Conservation (phyloP, 306 rosid species). For the Fagus sylvatica region DNA sequence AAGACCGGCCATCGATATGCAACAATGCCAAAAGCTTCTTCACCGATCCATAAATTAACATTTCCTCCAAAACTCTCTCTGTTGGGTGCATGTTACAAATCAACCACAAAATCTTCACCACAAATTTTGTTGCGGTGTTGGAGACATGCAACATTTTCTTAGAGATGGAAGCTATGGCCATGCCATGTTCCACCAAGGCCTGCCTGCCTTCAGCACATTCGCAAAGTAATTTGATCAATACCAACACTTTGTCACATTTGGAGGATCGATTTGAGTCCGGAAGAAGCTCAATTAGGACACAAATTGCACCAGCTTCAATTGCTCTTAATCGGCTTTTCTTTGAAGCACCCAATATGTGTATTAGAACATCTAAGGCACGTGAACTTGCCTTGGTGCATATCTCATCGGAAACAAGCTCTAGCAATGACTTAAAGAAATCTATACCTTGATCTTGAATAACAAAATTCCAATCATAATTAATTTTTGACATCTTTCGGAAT, state of each 20-base stretch:
- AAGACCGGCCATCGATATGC: conserved; percentile 41
- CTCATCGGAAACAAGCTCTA: conserved; percentile 56
- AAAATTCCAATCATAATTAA: conserved; percentile 37
- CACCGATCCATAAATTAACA: conserved; percentile 52
- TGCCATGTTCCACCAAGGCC: conserved; percentile 51
- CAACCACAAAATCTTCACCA: conserved; percentile 45
- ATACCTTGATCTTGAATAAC: conserved; percentile 41
- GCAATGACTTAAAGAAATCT: conserved; percentile 50
- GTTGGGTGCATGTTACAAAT: conserved; percentile 38
- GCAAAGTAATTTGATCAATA: conserved; percentile 37
- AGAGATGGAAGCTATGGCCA: conserved; percentile 44
- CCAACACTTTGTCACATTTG: conserved; percentile 41
- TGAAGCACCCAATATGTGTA: conserved; percentile 27
- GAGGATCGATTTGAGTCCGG: conserved; percentile 41
- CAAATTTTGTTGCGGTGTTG: conserved; percentile 35
- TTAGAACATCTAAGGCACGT: conserved; percentile 41
- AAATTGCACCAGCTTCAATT: conserved; percentile 55
- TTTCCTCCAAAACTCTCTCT: conserved; percentile 50
- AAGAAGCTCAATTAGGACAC: conserved; percentile 47
- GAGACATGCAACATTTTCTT: conserved; percentile 44
- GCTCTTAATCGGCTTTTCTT: conserved; percentile 47
- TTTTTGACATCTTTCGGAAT: conserved; percentile 30
- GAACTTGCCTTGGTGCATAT: conserved; percentile 44
- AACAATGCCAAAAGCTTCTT: conserved; percentile 48
- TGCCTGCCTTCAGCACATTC: conserved; percentile 56